Evolutionary conservation across 1,284 basidiomycete species (phyloP).

Genomic region (Coniferiporia sulphurascens): DNA sequence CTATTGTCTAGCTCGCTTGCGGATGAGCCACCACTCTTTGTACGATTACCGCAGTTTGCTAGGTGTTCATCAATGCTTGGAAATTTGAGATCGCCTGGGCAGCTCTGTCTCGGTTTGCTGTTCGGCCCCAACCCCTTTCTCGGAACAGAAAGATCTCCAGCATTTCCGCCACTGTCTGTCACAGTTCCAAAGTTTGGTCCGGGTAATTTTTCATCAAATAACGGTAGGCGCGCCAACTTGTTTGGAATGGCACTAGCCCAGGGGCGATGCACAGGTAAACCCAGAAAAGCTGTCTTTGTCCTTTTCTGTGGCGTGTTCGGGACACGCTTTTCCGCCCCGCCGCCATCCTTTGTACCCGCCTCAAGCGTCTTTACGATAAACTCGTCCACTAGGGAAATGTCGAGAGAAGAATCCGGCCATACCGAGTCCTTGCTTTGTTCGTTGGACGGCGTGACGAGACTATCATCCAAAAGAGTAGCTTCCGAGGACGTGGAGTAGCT

Average conservation of each 20-base stretch:
- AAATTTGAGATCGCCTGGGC: conserved; percentile 14
- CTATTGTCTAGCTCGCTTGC: conserved; percentile 42
- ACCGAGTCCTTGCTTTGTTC: conserved; percentile 49
- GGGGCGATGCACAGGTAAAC: conserved; percentile 45
- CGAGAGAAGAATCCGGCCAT: conserved; percentile 49
- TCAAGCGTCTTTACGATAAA: conserved; percentile 71
- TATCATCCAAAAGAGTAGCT: conserved; percentile 38
- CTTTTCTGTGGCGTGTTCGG: conserved; percentile 80
- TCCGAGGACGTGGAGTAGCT: conserved; percentile 58
- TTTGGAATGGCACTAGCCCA: conserved; percentile 74
- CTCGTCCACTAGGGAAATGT: conserved; percentile 46
- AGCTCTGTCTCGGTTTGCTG: conserved; percentile 15
- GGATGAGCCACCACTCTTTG: conserved; percentile 40
- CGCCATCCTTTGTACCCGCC: conserved; percentile 43
- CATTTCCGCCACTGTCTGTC: conserved; percentile 31
- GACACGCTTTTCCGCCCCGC: conserved; percentile 51
- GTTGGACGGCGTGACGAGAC: conserved; percentile 61
- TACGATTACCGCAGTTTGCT: conserved; percentile 22
- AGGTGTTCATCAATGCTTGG: conserved; percentile 18
- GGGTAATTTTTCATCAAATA: conserved; percentile 35
- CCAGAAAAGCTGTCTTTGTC: conserved; percentile 52
- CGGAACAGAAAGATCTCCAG: conserved; percentile 22
- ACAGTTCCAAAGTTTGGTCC: conserved; percentile 14
- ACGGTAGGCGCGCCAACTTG: conserved; percentile 53
- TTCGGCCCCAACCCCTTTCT: neutral